Conservation (phyloP, 306 rosid species). For the Vigna reflexopilosa region DNA sequence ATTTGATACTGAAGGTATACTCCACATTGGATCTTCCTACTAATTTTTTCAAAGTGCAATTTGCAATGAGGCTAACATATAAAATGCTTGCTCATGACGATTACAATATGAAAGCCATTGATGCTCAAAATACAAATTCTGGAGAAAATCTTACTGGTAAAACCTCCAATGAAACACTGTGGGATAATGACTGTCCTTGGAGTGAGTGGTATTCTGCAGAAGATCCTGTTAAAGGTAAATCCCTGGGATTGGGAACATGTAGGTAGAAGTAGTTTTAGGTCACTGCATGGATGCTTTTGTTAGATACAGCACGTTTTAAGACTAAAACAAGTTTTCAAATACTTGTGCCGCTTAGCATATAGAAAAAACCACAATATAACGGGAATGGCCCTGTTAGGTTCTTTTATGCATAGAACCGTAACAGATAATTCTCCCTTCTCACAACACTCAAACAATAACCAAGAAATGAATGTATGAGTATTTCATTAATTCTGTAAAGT, state of each 20-base stretch:
- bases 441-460: too few species aligned
- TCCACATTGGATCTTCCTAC: slow-evolving; percentile 66
- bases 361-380: background rate
- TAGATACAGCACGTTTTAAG: background rate
- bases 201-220: slow-evolving; percentile 88
- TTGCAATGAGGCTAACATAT: slow-evolving; percentile 79
- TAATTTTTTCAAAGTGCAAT: slow-evolving; percentile 69
- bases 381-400: too few species aligned
- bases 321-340: background rate
- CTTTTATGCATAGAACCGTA: too few species aligned
- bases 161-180: slow-evolving; percentile 57
- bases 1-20: slow-evolving; percentile 69
- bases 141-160: slow-evolving; percentile 52
- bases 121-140: slow-evolving; percentile 54
- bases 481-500: too few species aligned
- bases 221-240: slow-evolving; percentile 85
- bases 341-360: background rate
- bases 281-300: background rate
- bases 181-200: slow-evolving; percentile 89
- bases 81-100: slow-evolving; percentile 69
- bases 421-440: too few species aligned
- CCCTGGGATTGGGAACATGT: slow-evolving; percentile 1
- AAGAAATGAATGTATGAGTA: too few species aligned
- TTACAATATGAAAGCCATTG: slow-evolving; percentile 52
- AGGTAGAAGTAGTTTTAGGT: slow-evolving; percentile 38